Conservation (phyloP, 805 yeast genomes). For the Ogataea minuta region DNA sequence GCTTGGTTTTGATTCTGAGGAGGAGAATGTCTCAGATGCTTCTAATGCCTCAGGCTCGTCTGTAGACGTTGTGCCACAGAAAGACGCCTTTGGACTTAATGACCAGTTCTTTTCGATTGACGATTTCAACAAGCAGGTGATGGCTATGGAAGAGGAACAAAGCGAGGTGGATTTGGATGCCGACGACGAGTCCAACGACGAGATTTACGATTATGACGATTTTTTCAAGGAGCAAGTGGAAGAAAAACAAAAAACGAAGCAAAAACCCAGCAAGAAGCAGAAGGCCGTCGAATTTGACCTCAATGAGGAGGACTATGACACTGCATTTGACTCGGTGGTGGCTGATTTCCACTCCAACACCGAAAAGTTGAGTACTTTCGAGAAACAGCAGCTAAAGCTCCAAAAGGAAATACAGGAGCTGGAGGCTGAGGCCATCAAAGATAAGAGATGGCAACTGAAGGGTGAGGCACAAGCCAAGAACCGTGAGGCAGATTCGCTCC, state of each 20-base stretch:
- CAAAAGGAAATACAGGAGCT: constrained; percentile 73
- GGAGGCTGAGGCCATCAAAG: constrained; percentile 86
- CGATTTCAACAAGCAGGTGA: constrained; percentile 44
- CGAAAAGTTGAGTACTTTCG: constrained; percentile 65
- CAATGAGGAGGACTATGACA: constrained; percentile 60
- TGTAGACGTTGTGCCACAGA: constrained; percentile 30
- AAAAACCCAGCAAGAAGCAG: constrained; percentile 27
- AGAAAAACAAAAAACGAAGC: constrained; percentile 14
- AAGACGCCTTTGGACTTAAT: constrained; percentile 66
- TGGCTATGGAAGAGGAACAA: constrained; percentile 41
- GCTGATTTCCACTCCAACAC: constrained; percentile 47
- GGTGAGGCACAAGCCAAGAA: constrained; percentile 86
- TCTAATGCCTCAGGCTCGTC: constrained; percentile 14
- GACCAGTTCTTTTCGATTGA: constrained; percentile 85
- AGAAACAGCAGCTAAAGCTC: constrained; percentile 75
- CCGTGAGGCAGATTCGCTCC: constrained; percentile 80
- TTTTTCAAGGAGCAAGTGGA: constrained; percentile 48
- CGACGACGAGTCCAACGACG: constrained; percentile 48
- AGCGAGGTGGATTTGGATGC: constrained; percentile 53
- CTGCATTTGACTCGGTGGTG: constrained; percentile 59
- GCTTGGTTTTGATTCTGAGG: constrained; percentile 17
- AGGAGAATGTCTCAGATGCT: constrained; percentile 16
- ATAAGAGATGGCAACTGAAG: constrained; percentile 89
- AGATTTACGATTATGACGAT: constrained; percentile 59
- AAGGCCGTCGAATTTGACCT: constrained; percentile 39